phyloP scores from a whole-genome alignment of 2,329 filamentous ascomycete species.

The Arthroderma uncinatum region DNA sequence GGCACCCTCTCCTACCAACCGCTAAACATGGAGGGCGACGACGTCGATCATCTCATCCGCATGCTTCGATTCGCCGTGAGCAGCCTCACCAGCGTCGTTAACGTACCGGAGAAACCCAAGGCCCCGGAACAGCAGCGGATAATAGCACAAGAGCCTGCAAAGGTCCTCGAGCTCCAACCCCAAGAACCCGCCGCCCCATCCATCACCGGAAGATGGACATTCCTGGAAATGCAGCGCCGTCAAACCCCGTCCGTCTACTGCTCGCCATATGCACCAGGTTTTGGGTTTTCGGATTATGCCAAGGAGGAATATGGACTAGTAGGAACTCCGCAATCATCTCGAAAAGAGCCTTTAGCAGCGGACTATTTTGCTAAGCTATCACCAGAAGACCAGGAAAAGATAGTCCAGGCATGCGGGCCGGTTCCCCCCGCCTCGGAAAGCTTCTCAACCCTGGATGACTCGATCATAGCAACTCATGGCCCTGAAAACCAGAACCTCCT shows the following conservation, averaged over 20 bases:
- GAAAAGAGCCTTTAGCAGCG: slow-evolving; percentile 32
- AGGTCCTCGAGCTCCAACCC: slow-evolving; percentile 11
- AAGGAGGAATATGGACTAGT: slow-evolving; percentile 30
- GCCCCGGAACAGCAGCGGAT: slow-evolving; percentile 30
- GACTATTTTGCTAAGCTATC: slow-evolving; percentile 33
- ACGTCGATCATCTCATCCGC: slow-evolving; percentile 32
- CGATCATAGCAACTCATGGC: slow-evolving; percentile 19
- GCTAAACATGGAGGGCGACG: slow-evolving; percentile 35
- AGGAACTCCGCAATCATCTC: slow-evolving; percentile 25
- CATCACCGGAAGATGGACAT: slow-evolving; percentile 29
- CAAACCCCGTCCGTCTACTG: slow-evolving; percentile 31
- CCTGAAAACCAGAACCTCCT: slow-evolving; percentile 22
- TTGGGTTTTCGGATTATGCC: slow-evolving; percentile 33
- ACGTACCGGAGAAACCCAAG: slow-evolving; percentile 26
- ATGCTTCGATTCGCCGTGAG: slow-evolving; percentile 36
- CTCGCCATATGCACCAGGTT: slow-evolving; percentile 35
- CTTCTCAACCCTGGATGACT: slow-evolving; percentile 9
- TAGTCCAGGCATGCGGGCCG: slow-evolving; percentile 34
- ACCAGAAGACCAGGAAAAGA: slow-evolving; percentile 32
- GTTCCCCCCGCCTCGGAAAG: slow-evolving; percentile 26
- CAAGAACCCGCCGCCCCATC: slow-evolving; percentile 8
- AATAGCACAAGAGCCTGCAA: slow-evolving; percentile 23
- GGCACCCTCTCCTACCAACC: slow-evolving; percentile 30
- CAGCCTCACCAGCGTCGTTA: slow-evolving; percentile 26
- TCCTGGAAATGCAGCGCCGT: slow-evolving; percentile 30